phyloP scores from a whole-genome alignment of 2,329 filamentous ascomycete species.

The Phyllosticta paracitricarpa region DNA sequence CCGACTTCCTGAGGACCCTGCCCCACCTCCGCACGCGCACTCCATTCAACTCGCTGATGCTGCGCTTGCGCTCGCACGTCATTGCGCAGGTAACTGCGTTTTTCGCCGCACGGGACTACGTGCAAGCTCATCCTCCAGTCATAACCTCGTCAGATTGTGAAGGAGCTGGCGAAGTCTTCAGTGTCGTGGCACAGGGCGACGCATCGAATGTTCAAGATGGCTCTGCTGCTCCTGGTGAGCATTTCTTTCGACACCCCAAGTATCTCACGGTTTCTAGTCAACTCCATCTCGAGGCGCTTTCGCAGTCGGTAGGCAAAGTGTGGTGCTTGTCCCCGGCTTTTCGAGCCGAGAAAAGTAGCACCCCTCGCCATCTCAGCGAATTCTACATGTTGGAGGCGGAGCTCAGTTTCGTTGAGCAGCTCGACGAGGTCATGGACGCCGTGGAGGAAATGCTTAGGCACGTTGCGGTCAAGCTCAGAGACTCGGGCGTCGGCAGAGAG shows the following conservation, averaged over 20 bases:
- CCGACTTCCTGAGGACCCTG: conserved; percentile 78
- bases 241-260: conserved; percentile 79
- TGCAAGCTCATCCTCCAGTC: conserved; percentile 84
- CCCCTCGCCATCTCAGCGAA: conserved; percentile 85
- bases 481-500: conserved; percentile 45
- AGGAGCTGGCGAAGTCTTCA: conserved; percentile 89
- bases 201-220: background rate
- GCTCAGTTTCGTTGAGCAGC: conserved; percentile 62
- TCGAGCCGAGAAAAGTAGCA: conserved; percentile 86
- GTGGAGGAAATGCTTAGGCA: conserved; percentile 66
- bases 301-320: conserved; percentile 78
- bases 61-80: conserved; percentile 73
- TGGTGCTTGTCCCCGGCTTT: conserved; percentile 95
- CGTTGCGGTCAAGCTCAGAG: conserved; percentile 40
- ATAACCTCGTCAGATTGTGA: conserved; percentile 97
- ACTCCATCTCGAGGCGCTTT: conserved; percentile 84
- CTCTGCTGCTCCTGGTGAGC: conserved; percentile 18
- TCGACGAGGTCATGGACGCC: conserved; percentile 65
- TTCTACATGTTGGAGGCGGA: conserved; percentile 99
- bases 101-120: conserved; percentile 61
- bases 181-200: conserved; percentile 38
- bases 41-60: conserved; percentile 67
- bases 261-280: conserved; percentile 94
- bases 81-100: conserved; percentile 64
- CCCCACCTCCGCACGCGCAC: conserved; percentile 79